Percentiles rank a stretch among this genome's conserved stretches.
phyloP scores from a whole-genome alignment of 768 basidiomycete genomes.

The Leucosporidium creatinivorum region DNA sequence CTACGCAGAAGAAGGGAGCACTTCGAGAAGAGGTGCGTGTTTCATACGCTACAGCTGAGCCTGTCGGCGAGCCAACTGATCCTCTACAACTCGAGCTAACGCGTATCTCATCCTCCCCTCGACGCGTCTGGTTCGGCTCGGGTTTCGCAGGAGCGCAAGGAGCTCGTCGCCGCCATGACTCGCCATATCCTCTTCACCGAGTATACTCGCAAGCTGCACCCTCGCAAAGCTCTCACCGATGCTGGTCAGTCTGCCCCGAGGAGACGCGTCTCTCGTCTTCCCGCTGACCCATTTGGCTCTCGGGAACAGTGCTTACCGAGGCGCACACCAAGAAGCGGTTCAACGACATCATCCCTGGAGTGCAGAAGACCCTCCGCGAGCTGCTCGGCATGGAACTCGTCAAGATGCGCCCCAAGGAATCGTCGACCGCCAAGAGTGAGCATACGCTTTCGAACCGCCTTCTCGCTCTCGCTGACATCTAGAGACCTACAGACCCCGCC shows the following conservation, averaged over 20 bases:
- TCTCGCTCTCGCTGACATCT: background rate
- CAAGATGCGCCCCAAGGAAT: slow-evolving; percentile 59
- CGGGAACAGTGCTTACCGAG: no score
- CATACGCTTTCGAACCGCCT: background rate
- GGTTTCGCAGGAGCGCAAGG: slow-evolving; percentile 53
- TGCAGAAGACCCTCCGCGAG: slow-evolving; percentile 57
- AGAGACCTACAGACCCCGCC: slow-evolving; percentile 48
- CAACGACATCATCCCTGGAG: slow-evolving; percentile 55
- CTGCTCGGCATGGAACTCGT: slow-evolving; percentile 80
- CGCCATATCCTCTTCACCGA: slow-evolving; percentile 76
- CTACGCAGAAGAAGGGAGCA: slow-evolving; percentile 12
- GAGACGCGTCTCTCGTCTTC: background rate
- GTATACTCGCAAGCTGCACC: slow-evolving; percentile 58
- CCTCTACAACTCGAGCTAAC: no score
- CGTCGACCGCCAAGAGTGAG: slow-evolving; percentile 18
- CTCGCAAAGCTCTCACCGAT: slow-evolving; percentile 78
- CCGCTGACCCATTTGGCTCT: background rate
- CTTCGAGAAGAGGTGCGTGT: slow-evolving; percentile 16
- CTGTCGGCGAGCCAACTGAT: background rate
- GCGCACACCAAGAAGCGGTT: slow-evolving; percentile 45
- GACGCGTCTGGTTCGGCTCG: background rate
- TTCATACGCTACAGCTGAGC: no score
- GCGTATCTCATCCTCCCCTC: no score
- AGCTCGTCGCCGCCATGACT: slow-evolving; percentile 64
- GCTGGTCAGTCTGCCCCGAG: slow-evolving; percentile 50